phyloP scores from a whole-genome alignment of 176 grass and related monocot genomes.

The Luzula sylvatica region DNA sequence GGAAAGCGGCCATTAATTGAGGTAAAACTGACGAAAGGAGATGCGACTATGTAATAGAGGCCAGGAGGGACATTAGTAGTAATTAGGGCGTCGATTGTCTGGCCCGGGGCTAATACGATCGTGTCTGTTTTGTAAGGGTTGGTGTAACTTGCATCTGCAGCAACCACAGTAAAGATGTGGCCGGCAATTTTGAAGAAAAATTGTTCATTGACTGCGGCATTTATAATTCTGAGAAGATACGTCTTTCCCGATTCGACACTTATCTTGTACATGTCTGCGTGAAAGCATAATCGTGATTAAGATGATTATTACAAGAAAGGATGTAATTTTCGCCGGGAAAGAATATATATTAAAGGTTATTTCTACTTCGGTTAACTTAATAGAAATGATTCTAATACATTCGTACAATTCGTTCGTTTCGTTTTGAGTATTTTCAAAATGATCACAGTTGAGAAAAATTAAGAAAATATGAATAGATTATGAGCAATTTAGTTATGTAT shows the following conservation, averaged over 20 bases:
- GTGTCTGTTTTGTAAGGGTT: constrained; percentile 47
- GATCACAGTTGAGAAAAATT: too few relatives aligned
- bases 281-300: too few relatives aligned
- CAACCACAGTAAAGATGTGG: constrained; percentile 47
- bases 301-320: too few relatives aligned
- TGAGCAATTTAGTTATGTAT: too few relatives aligned
- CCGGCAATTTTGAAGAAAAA: constrained; percentile 66
- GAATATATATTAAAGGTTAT: too few relatives aligned
- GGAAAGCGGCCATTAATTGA: constrained; percentile 13
- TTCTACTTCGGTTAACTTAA: too few relatives aligned
- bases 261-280: constrained; percentile 19
- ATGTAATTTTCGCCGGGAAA: too few relatives aligned
- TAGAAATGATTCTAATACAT: too few relatives aligned
- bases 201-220: constrained; percentile 49
- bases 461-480: too few relatives aligned
- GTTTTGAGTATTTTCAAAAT: too few relatives aligned
- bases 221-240: constrained; percentile 53
- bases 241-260: constrained; percentile 19
- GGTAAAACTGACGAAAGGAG: constrained; percentile 21
- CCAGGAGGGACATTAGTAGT: constrained; percentile 15
- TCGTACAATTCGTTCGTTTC: too few relatives aligned
- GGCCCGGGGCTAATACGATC: constrained; percentile 34
- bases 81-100: constrained; percentile 60
- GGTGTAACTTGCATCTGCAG: constrained; percentile 48
- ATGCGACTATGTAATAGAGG: constrained; percentile 43